Evolutionary conservation across 2,329 filamentous ascomycete species (phyloP).

Genomic region (Xylaria arbuscula): DNA sequence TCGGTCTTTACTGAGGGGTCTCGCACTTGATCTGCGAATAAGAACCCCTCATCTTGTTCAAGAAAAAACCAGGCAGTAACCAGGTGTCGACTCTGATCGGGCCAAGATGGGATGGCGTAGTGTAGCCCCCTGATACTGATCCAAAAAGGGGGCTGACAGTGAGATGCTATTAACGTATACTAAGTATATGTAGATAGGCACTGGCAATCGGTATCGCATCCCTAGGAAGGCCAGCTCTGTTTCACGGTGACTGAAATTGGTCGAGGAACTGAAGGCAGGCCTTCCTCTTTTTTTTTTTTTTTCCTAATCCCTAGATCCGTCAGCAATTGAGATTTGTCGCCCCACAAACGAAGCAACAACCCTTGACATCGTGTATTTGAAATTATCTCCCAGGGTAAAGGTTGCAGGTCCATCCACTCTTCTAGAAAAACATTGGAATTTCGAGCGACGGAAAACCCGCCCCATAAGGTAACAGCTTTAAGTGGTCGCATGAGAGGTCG

Average conservation of each 20-base stretch:
- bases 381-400: slow-evolving; percentile 27
- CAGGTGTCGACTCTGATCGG: slow-evolving; percentile 2
- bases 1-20: slow-evolving; percentile 14
- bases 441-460: slow-evolving; percentile 3
- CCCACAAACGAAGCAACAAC: slow-evolving; percentile 17
- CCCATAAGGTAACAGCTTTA: slow-evolving; percentile 21
- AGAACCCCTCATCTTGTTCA: slow-evolving; percentile 4
- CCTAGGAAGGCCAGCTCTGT: slow-evolving; percentile 9
- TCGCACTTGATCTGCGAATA: slow-evolving; percentile 7
- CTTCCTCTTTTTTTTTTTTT: neutral
- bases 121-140: neutral
- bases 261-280: neutral
- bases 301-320: slow-evolving; percentile 6
- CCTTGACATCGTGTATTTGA: slow-evolving; percentile 21
- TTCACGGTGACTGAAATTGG: neutral
- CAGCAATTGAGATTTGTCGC: slow-evolving; percentile 29
- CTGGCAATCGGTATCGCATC: slow-evolving; percentile 3
- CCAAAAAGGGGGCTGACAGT: slow-evolving; percentile 23
- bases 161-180: slow-evolving; percentile 6
- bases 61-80: neutral
- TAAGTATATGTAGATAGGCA: neutral
- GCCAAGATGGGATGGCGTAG: neutral
- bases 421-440: slow-evolving; percentile 31
- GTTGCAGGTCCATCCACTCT: slow-evolving; percentile 18
- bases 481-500: slow-evolving; percentile 29